Evolutionary conservation across 768 basidiomycete species (phyloP).

Genomic region (Austroboletus festivus): DNA sequence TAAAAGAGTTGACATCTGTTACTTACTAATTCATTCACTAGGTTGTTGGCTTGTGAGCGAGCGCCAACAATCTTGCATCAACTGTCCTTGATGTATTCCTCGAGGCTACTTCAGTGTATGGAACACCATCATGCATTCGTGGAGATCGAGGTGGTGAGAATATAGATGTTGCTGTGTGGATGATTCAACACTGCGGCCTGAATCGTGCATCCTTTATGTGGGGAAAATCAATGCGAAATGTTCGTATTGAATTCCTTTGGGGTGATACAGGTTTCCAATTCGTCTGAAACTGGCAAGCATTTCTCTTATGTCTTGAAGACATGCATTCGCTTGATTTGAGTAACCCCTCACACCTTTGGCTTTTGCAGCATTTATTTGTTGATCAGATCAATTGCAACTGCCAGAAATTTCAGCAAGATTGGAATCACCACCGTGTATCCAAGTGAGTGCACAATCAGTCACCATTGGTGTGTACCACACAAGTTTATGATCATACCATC

Average conservation of each 20-base stretch:
- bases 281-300: conserved; percentile 38
- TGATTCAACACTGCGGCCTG: conserved; percentile 25
- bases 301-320: conserved; percentile 37
- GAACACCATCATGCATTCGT: conserved; percentile 21
- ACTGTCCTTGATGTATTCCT: too few relatives aligned
- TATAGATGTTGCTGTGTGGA: conserved; percentile 21
- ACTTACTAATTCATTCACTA: background rate
- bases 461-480: too few relatives aligned
- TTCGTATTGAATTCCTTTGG: conserved; percentile 44
- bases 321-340: conserved; percentile 33
- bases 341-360: conserved; percentile 40
- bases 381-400: conserved; percentile 38
- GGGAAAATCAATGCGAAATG: conserved; percentile 40
- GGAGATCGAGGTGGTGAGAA: conserved; percentile 33
- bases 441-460: background rate
- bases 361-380: conserved; percentile 43
- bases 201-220: conserved; percentile 29
- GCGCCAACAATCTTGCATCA: too few relatives aligned
- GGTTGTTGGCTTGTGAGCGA: too few relatives aligned
- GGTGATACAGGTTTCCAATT: conserved; percentile 42
- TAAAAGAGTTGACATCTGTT: background rate
- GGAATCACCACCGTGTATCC: conserved; percentile 40
- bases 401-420: conserved; percentile 29
- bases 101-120: conserved; percentile 7
- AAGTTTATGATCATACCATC: too few relatives aligned